Evolutionary conservation across 805 yeast genomes (phyloP), one percentile per base, ranked within the genome.

Genomic region (Pichia eremophila): DNA sequence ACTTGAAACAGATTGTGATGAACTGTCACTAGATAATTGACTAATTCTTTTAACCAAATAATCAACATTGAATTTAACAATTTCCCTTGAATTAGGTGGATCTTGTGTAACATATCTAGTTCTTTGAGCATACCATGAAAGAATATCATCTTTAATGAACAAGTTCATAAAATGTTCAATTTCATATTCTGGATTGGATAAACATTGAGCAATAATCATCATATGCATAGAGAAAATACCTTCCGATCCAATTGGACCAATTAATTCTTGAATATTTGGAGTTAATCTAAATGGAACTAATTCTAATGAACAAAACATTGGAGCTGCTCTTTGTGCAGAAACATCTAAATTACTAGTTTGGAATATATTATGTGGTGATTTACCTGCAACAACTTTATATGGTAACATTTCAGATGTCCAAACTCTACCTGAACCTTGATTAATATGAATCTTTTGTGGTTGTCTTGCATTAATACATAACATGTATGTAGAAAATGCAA

Each of bases 321-420:
- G 99, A 0, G 84, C 77, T 2, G 79, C 77, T 50, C 79, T 73
- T 43, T 73, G 77, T 43, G 65, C 71, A 8, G 75, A 69, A 6
- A 72, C 72, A 54, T 73, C 78, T 51, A 74, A 60, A 8, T 73
- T 63, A 38, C 75, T 73, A 57, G 66, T 70, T 57, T 67, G 70
- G 54, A 63, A 66, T 9, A 68, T 67, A 45, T 62, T 70, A 36
- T 66, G 64, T 41, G 66, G 67, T 10, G 70, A 67, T 53, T 68
- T 68, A 50, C 70, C 70, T 55, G 76, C 70, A 45, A 85, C 83
- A 55, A 82, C 75, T 67, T 85, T 83, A 58, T 89, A 82, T 15
- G 99, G 99, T 46, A 93, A 71, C 95, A 93, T 90, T 60, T 95
- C 99, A 7, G 91, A 80, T 0, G 97, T 89, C 81, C 93, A 86